A percentile compares a stretch with the other conserved stretches of the same genome.
Evolutionary conservation across 2,329 filamentous ascomycete species (phyloP).

Genomic region (Diaporthe australafricana): DNA sequence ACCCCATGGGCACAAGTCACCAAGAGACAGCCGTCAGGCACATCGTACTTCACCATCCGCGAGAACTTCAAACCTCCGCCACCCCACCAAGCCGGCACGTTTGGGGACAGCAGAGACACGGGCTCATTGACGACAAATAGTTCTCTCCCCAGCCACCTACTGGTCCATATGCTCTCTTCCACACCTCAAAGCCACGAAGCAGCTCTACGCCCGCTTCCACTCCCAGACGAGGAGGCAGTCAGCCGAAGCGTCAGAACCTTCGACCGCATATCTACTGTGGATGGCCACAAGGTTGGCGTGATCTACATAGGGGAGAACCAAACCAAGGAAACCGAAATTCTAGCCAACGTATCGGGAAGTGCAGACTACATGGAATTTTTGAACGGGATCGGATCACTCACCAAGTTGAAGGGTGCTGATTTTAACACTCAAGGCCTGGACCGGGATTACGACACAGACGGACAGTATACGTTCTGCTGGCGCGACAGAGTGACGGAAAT

Average conservation of each 20-base stretch:
- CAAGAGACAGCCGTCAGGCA: constrained; percentile 78
- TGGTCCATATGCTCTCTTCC: constrained; percentile 76
- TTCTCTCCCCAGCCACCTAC: constrained; percentile 78
- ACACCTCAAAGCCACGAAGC: constrained; percentile 67
- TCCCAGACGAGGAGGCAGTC: constrained; percentile 77
- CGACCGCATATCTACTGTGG: constrained; percentile 88
- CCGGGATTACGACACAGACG: constrained; percentile 80
- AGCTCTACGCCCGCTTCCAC: constrained; percentile 76
- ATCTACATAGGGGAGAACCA: constrained; percentile 93
- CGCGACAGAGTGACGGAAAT: constrained; percentile 94
- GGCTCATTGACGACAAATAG: constrained; percentile 66
- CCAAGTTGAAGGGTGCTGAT: constrained; percentile 81
- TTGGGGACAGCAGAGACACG: constrained; percentile 61
- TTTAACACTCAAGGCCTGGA: constrained; percentile 97
- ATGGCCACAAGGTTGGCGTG: constrained; percentile 95
- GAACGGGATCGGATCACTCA: constrained; percentile 82
- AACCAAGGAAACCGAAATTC: constrained; percentile 82
- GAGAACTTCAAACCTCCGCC: constrained; percentile 70
- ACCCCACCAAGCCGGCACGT: constrained; percentile 64
- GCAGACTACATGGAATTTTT: constrained; percentile 90
- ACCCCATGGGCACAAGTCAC: constrained; percentile 78
- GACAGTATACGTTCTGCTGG: constrained; percentile 92
- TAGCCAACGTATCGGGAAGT: constrained; percentile 88
- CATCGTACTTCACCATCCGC: constrained; percentile 68
- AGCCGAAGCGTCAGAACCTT: constrained; percentile 83